phyloP scores from a whole-genome alignment of 2,329 filamentous ascomycete genomes.

The Alternaria gansuensis region DNA sequence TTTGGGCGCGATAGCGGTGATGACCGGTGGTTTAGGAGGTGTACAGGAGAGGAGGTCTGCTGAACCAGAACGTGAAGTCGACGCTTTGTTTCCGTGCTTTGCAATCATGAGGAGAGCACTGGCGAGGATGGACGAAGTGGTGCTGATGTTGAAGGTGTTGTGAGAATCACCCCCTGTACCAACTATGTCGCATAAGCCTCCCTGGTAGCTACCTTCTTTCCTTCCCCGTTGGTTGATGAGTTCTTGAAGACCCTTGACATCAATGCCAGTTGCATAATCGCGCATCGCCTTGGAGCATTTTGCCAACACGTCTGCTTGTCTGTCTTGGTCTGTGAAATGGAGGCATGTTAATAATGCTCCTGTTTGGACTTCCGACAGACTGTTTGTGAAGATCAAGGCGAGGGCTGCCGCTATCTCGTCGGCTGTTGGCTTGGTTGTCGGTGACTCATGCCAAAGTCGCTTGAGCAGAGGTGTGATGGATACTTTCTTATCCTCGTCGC shows the following conservation, averaged over 20 bases:
- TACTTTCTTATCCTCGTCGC: slow-evolving; percentile 46
- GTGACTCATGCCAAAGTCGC: slow-evolving; percentile 70
- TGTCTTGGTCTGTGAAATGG: slow-evolving; percentile 88
- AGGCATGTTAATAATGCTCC: slow-evolving; percentile 88
- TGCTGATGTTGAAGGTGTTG: slow-evolving; percentile 98
- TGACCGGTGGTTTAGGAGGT: slow-evolving; percentile 73
- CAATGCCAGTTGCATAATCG: slow-evolving; percentile 76
- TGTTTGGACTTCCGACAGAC: slow-evolving; percentile 85
- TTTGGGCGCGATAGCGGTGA: slow-evolving; percentile 75
- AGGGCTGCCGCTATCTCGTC: slow-evolving; percentile 90
- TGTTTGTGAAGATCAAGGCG: slow-evolving; percentile 89
- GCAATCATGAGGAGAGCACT: slow-evolving; percentile 84
- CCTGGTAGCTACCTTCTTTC: slow-evolving; percentile 77
- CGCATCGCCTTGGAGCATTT: slow-evolving; percentile 87
- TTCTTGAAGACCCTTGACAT: slow-evolving; percentile 67
- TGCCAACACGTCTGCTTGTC: slow-evolving; percentile 83
- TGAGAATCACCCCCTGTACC: slow-evolving; percentile 96
- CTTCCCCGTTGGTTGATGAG: slow-evolving; percentile 69
- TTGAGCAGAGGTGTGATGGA: slow-evolving; percentile 76
- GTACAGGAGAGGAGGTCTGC: slow-evolving; percentile 88
- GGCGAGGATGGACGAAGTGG: slow-evolving; percentile 90
- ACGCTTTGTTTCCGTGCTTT: slow-evolving; percentile 96
- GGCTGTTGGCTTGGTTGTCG: slow-evolving; percentile 64
- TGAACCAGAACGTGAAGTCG: slow-evolving; percentile 93
- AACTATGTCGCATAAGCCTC: slow-evolving; percentile 93